phyloP scores from a whole-genome alignment of 805 yeast genomes.

The Candida arabinofermentans region DNA sequence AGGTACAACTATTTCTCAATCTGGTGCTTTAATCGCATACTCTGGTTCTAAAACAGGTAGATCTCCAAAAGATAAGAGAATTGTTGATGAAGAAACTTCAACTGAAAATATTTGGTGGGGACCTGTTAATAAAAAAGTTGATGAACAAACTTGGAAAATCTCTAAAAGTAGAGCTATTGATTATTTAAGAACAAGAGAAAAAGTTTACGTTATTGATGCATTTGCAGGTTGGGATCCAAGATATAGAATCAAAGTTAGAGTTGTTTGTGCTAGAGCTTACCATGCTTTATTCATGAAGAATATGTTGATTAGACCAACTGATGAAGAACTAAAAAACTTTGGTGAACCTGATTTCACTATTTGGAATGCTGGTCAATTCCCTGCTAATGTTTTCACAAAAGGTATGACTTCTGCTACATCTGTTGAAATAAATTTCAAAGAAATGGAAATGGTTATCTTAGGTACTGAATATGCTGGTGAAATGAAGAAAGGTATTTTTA shows the following conservation, averaged over 20 bases:
- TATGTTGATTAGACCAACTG: constrained; percentile 94
- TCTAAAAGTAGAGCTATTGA: constrained; percentile 96
- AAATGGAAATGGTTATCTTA: constrained; percentile 96
- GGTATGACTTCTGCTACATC: constrained; percentile 97
- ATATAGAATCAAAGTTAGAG: constrained; percentile 92
- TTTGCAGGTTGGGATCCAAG: constrained; percentile 99
- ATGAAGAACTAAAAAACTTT: constrained; percentile 79
- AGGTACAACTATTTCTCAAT: constrained; percentile 85
- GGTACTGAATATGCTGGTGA: constrained; percentile 99
- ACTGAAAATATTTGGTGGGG: constrained; percentile 96
- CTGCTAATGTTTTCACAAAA: constrained; percentile 92
- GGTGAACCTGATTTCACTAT: constrained; percentile 98
- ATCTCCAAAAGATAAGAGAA: constrained; percentile 97
- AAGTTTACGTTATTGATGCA: constrained; percentile 92
- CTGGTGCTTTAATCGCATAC: constrained; percentile 94
- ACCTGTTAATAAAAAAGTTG: constrained; percentile 93
- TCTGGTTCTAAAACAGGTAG: constrained; percentile 97
- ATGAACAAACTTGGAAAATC: constrained; percentile 91
- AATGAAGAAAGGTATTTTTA: constrained; percentile 98
- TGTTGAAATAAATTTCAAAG: constrained; percentile 93
- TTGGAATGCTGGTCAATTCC: constrained; percentile 98
- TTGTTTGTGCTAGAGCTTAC: constrained; percentile 97
- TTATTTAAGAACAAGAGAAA: constrained; percentile 91
- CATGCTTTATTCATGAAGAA: constrained; percentile 98
- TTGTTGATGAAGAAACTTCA: constrained; percentile 90